A percentile compares a stretch with the other conserved stretches of the same genome.
phyloP scores from a whole-genome alignment of 2,329 filamentous ascomycete species.

The Zymoseptoria pseudotritici region DNA sequence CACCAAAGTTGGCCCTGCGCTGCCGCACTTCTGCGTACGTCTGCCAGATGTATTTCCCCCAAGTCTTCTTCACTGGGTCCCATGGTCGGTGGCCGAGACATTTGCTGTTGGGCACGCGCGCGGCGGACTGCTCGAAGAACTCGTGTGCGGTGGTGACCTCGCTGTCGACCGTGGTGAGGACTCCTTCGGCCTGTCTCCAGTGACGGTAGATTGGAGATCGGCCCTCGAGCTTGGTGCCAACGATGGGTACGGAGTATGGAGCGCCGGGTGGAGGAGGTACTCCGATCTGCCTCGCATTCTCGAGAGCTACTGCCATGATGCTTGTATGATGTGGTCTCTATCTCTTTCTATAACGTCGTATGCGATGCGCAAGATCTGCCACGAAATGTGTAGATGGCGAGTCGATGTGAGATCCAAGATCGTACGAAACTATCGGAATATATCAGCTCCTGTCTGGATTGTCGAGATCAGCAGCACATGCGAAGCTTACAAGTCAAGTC shows the following conservation, averaged over 20 bases:
- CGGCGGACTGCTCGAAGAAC: constrained; percentile 38
- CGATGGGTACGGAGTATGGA: constrained; percentile 71
- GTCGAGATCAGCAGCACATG: neutral
- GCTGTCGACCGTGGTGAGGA: constrained; percentile 69
- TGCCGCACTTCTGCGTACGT: constrained; percentile 72
- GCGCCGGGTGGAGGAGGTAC: constrained; percentile 62
- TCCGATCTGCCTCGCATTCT: constrained; percentile 43
- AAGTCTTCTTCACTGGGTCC: constrained; percentile 65
- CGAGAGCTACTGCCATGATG: constrained; percentile 11
- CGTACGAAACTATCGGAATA: neutral
- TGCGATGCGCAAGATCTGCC: neutral
- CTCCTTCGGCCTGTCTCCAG: constrained; percentile 65
- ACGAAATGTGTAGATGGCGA: neutral
- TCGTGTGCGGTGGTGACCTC: constrained; percentile 29
- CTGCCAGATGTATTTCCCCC: constrained; percentile 73
- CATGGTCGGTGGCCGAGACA: constrained; percentile 78
- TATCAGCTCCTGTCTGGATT: neutral
- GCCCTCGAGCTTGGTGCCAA: constrained; percentile 64
- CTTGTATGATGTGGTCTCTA: neutral
- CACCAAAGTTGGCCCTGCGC: constrained; percentile 76
- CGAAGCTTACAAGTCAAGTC: neutral
- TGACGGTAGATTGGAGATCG: constrained; percentile 75
- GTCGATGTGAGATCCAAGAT: neutral
- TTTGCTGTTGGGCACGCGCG: constrained; percentile 56
- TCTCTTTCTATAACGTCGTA: constrained; percentile 1